Conservation (phyloP, 495 filamentous ascomycete genomes). For the Immersiella caudata region DNA sequence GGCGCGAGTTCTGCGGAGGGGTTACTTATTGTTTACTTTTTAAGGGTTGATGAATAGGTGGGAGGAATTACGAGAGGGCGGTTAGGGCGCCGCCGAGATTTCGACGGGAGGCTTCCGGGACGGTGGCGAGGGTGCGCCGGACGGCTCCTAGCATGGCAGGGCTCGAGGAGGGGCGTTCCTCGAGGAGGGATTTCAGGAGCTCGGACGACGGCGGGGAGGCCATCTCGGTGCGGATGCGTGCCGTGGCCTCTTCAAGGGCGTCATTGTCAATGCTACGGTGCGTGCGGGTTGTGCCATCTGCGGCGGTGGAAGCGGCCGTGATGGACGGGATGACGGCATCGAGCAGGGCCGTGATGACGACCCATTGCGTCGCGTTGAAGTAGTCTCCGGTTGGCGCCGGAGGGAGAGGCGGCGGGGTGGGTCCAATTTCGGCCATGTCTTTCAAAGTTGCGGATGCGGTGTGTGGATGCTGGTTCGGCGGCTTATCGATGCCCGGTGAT, state of each 20-base stretch:
- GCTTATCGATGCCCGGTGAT: not conserved
- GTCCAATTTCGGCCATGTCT: constrained; percentile 21
- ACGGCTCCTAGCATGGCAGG: constrained; percentile 29
- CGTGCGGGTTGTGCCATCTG: constrained; percentile 27
- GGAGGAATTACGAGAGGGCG: constrained; percentile 29
- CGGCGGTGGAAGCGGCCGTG: constrained; percentile 28
- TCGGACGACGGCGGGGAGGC: constrained; percentile 29
- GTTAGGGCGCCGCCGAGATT: constrained; percentile 35
- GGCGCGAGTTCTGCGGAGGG: constrained; percentile 59
- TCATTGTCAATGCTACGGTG: constrained; percentile 35
- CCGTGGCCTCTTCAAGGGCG: constrained; percentile 30
- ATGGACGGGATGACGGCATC: constrained; percentile 43
- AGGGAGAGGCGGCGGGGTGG: constrained; percentile 35
- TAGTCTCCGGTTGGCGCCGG: constrained; percentile 32
- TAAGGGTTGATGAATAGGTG: constrained; percentile 8
- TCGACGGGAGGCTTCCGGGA: constrained; percentile 30
- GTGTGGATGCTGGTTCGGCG: not conserved
- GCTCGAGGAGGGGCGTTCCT: constrained; percentile 31
- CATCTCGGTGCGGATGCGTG: constrained; percentile 28
- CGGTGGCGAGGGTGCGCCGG: constrained; percentile 29
- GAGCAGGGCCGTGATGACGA: constrained; percentile 37
- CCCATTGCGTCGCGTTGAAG: constrained; percentile 42
- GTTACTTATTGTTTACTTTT: not conserved
- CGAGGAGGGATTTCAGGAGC: constrained; percentile 42
- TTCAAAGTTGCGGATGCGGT: not conserved